Percentiles rank a stretch among this genome's conserved stretches.
Evolutionary conservation across 345 rosid genomes (phyloP).

Genomic region (sweet orange (Citrus sinensis)): DVS_A1.0 CM039168.1:1890501-1891000

Average conservation of each 20-base stretch:
- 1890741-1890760: not conserved
- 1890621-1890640: not conserved
- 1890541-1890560: not conserved
- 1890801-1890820: not conserved
- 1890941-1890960: too few relatives aligned
- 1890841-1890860: too few relatives aligned
- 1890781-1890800: not conserved
- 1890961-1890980: too few relatives aligned
- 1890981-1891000: too few relatives aligned
- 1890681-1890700: not conserved
- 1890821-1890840: too few relatives aligned
- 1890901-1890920: too few relatives aligned
- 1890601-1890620: not conserved
- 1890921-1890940: too few relatives aligned
- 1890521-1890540: not conserved
- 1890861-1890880: too few relatives aligned
- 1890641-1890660: not conserved
- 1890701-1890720: not conserved
- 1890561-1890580: not conserved
- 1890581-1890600: not conserved
- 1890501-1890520: conserved; percentile 4
- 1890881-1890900: too few relatives aligned
- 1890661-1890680: not conserved
- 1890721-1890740: not conserved
- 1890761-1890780: not conserved